Evolutionary conservation across 2,329 filamentous ascomycete genomes (phyloP), one percentile per base, ranked within the genome.

Genomic region (Fusarium solani-melongenae): DNA sequence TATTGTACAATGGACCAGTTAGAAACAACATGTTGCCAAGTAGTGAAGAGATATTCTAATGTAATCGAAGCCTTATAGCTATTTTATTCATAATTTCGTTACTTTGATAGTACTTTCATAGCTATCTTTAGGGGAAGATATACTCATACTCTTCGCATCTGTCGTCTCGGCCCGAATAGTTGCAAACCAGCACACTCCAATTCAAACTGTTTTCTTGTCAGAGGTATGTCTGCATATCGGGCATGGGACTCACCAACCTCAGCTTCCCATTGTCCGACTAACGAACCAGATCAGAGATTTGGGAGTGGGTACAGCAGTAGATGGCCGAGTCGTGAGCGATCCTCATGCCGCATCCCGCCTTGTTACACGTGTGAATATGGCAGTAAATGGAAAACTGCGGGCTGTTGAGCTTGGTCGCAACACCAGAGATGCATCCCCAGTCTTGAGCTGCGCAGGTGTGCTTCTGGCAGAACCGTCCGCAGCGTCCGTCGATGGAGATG

Each of bases 371-470:
- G 20, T 76, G 74, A 4, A 36, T 12, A 9, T 58, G 53, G 22
- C 72, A 75, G 38, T 62, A 73, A 7, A 56, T 49, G 6, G 65
- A 51, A 11, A 22, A 5, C 20, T 62, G 41, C 6, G 17, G 10
- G 0, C 51, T 38, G n/a, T 63, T 27, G 1, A 2, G 20, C 14
- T 51, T 49, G 1, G 41, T 71, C 4, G 57, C 68, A 5, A 62
- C 44, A 20, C 76, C 68, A 12, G 53, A 15, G 10, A 78, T 51
- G 17, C 71, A 78, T 1, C 51, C 51, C 62, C 66, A 66, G 3
- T 70, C 65, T 1, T 27, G 20, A 14, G 75, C 72, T 9, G 60
- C 62, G 51, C 76, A 78, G 1, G 70, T 74, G 17, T 78, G 75
- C 5, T 36, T 53, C 53, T 59, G 24, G 49, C 76, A 78, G 29